phyloP scores from a whole-genome alignment of 2,329 filamentous ascomycete species.

The Aspergillus vadensis region DNA sequence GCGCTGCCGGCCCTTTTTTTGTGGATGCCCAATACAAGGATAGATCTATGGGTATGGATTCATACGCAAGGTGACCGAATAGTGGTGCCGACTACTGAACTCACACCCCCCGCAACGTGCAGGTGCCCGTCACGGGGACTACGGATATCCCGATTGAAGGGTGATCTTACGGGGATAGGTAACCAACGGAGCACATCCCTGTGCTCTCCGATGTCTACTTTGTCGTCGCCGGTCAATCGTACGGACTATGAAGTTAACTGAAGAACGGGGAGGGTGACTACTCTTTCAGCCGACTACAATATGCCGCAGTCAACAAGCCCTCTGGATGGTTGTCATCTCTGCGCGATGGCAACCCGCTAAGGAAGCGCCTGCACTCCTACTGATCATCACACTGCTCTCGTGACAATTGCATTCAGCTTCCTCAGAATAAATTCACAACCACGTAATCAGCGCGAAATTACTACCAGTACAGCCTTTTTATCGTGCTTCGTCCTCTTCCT shows the following conservation, averaged over 20 bases:
- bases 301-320: background rate
- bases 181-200: background rate
- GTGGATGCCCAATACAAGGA: background rate
- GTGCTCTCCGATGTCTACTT: too few species aligned
- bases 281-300: background rate
- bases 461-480: constrained; percentile 14
- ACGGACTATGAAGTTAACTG: background rate
- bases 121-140: constrained; percentile 4
- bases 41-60: background rate
- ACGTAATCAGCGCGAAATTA: constrained; percentile 7
- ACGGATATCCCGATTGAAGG: background rate
- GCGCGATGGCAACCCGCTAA: background rate
- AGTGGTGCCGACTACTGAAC: background rate
- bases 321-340: background rate
- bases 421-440: constrained; percentile 11
- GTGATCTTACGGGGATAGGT: background rate
- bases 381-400: constrained; percentile 1
- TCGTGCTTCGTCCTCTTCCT: background rate
- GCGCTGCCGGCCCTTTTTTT: background rate
- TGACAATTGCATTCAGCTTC: constrained; percentile 11
- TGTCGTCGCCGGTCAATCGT: background rate
- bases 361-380: background rate
- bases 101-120: background rate
- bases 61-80: background rate
- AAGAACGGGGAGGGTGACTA: background rate